Percentiles rank a stretch among this genome's conserved stretches.
Evolutionary conservation across 495 filamentous ascomycete genomes (phyloP).

Genomic region (Daldinia childiae): DNA sequence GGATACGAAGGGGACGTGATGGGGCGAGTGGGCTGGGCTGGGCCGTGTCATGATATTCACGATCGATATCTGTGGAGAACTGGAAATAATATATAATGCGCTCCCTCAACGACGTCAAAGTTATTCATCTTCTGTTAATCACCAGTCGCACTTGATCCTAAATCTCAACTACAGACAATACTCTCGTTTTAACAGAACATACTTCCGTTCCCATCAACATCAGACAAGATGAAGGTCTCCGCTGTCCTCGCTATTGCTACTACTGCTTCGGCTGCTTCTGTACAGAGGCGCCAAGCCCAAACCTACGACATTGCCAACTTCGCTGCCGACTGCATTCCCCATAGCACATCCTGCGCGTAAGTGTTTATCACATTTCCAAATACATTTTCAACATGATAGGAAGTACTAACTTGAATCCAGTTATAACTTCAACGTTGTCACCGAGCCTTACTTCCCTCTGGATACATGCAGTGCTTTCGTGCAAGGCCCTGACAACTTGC

Average conservation of each 20-base stretch:
- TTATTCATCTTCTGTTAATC: neutral
- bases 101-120: neutral
- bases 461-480: neutral
- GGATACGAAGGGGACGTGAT: neutral
- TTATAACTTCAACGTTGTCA: constrained; percentile 2
- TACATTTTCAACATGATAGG: too few species aligned
- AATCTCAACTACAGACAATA: neutral
- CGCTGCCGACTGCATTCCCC: neutral
- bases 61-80: neutral
- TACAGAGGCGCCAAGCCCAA: neutral
- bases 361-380: neutral
- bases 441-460: neutral
- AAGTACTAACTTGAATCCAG: neutral
- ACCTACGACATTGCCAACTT: neutral
- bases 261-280: constrained; percentile 2
- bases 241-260: neutral
- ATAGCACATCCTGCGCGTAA: neutral
- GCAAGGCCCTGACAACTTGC: neutral
- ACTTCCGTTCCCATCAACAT: neutral
- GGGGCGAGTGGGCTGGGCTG: neutral
- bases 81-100: constrained; percentile 2
- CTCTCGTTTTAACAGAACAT: too few species aligned
- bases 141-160: neutral
- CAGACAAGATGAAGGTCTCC: constrained; percentile 4
- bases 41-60: neutral